Conservation (phyloP, 1,284 basidiomycete species). For the Ustilago sp. region DNA sequence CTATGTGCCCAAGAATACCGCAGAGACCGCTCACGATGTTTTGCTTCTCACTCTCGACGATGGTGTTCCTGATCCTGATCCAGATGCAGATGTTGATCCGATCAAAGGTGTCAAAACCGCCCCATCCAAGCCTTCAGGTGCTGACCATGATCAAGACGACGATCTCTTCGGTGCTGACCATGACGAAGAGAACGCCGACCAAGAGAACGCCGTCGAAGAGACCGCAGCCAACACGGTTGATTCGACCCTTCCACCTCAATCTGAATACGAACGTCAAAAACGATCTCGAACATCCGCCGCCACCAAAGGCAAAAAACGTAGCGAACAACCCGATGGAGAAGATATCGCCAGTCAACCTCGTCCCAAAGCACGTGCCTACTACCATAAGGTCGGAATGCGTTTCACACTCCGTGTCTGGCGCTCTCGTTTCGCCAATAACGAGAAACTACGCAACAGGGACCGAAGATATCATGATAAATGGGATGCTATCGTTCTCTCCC, state of each 20-base stretch:
- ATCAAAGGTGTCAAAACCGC: constrained; percentile 42
- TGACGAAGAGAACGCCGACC: constrained; percentile 15
- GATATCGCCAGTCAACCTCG: constrained; percentile 28
- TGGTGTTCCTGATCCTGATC: constrained; percentile 55
- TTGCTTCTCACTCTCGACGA: constrained; percentile 62
- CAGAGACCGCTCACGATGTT: constrained; percentile 47
- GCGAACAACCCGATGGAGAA: constrained; percentile 29
- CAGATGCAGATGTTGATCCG: constrained; percentile 48
- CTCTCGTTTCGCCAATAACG: constrained; percentile 51
- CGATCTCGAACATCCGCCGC: constrained; percentile 36
- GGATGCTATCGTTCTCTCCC: constrained; percentile 56
- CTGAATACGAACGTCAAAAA: constrained; percentile 52
- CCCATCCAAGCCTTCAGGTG: constrained; percentile 6
- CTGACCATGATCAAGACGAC: constrained; percentile 42
- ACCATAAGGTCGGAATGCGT: constrained; percentile 64
- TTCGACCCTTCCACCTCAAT: constrained; percentile 56
- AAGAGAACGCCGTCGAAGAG: neutral
- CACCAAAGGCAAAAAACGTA: constrained; percentile 52
- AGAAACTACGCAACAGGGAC: constrained; percentile 50
- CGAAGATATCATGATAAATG: constrained; percentile 59
- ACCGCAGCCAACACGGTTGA: constrained; percentile 21
- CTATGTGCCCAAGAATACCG: constrained; percentile 58
- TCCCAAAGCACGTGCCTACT: constrained; percentile 58
- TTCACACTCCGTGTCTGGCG: constrained; percentile 63
- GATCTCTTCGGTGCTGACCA: constrained; percentile 53